Conservation (phyloP, 495 filamentous ascomycete species). For the Neurospora sp. region DNA sequence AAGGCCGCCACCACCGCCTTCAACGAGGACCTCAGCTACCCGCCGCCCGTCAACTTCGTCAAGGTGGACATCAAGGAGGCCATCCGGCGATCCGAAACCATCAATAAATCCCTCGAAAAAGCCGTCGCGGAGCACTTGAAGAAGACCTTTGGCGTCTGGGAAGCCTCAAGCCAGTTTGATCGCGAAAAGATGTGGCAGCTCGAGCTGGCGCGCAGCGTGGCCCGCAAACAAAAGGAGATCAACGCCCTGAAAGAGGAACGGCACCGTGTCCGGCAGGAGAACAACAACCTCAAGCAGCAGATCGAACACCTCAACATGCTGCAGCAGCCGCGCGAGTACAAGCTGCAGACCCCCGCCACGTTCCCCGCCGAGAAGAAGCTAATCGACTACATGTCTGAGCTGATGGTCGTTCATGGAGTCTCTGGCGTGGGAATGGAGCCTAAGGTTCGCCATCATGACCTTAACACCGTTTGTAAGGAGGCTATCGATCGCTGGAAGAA, state of each 20-base stretch:
- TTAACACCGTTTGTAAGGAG: slow-evolving; percentile 33
- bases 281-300: slow-evolving; percentile 58
- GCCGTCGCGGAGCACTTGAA: slow-evolving; percentile 59
- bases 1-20: slow-evolving; percentile 31
- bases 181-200: slow-evolving; percentile 62
- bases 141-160: slow-evolving; percentile 63
- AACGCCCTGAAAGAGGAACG: slow-evolving; percentile 51
- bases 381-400: slow-evolving; percentile 24
- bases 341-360: slow-evolving; percentile 51
- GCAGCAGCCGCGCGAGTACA: slow-evolving; percentile 64
- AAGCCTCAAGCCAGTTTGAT: slow-evolving; percentile 41
- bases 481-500: slow-evolving; percentile 44
- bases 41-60: slow-evolving; percentile 12
- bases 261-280: slow-evolving; percentile 56
- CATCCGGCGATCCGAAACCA: slow-evolving; percentile 28
- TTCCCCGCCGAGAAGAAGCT: slow-evolving; percentile 44
- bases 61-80: slow-evolving; percentile 34
- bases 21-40: slow-evolving; percentile 31
- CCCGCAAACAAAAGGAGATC: slow-evolving; percentile 56
- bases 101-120: slow-evolving; percentile 42
- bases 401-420: slow-evolving; percentile 12
- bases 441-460: slow-evolving; percentile 27
- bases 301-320: slow-evolving; percentile 56
- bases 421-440: slow-evolving; percentile 28
- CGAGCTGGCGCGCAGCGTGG: slow-evolving; percentile 65